phyloP scores from a whole-genome alignment of 495 filamentous ascomycete species.

The Penicillium angulare region DNA sequence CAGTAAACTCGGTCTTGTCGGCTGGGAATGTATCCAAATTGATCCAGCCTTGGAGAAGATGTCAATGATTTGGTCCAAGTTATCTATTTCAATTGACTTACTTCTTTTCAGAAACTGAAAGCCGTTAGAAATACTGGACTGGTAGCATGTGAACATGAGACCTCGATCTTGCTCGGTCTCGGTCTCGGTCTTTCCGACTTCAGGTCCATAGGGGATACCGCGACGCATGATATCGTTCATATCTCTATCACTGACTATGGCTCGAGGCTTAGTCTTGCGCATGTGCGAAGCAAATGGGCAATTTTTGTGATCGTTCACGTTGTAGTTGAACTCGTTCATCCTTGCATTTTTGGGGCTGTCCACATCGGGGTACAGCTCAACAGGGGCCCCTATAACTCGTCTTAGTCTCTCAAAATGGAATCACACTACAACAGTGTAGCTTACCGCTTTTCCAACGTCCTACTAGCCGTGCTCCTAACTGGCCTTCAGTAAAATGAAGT shows the following conservation, averaged over 20 bases:
- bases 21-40: slow-evolving; percentile 9
- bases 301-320: slow-evolving; percentile 17
- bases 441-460: slow-evolving; percentile 44
- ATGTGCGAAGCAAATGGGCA: slow-evolving; percentile 44
- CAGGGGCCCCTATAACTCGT: slow-evolving; percentile 28
- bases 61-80: neutral
- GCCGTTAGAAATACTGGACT: slow-evolving; percentile 12
- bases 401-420: slow-evolving; percentile 2
- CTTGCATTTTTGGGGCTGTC: slow-evolving; percentile 31
- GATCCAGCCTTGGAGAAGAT: slow-evolving; percentile 9
- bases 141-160: slow-evolving; percentile 11
- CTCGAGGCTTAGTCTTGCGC: slow-evolving; percentile 41
- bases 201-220: slow-evolving; percentile 42
- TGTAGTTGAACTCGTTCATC: slow-evolving; percentile 29
- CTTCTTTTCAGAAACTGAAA: slow-evolving; percentile 10
- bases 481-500: slow-evolving; percentile 22
- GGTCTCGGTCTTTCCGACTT: slow-evolving; percentile 25
- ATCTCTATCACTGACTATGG: slow-evolving; percentile 22
- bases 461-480: slow-evolving; percentile 39
- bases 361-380: slow-evolving; percentile 24
- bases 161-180: slow-evolving; percentile 6
- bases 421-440: neutral
- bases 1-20: slow-evolving; percentile 5
- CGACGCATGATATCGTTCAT: slow-evolving; percentile 35
- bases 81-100: slow-evolving; percentile 1